A percentile compares a stretch with the other conserved stretches of the same genome.
Evolutionary conservation across 768 basidiomycete species (phyloP).

Genomic region (Pleurotus ostreatus): DNA sequence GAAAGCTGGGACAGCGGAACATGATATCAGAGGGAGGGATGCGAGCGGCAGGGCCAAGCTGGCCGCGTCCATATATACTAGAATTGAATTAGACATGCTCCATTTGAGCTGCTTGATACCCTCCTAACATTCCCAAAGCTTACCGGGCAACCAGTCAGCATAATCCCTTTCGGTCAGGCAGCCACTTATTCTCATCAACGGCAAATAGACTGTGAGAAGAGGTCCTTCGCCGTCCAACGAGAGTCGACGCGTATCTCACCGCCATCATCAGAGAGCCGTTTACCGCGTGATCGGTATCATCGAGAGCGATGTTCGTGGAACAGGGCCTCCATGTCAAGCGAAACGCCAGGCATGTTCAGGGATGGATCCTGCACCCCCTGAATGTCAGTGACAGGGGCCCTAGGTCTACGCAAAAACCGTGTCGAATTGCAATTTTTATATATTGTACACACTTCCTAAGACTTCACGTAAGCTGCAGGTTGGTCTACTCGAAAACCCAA

Average conservation of each 20-base stretch:
- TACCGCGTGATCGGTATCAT: background rate
- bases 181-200: background rate
- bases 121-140: background rate
- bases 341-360: no score
- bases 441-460: constrained; percentile 11
- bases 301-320: background rate
- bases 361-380: no score
- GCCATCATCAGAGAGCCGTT: background rate
- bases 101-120: constrained; percentile 4
- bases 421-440: background rate
- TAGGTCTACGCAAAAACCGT: no score
- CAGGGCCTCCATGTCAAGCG: background rate
- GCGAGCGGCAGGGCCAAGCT: background rate
- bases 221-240: constrained; percentile 18
- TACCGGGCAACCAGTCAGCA: background rate
- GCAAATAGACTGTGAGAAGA: constrained; percentile 4
- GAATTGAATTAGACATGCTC: background rate
- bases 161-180: background rate
- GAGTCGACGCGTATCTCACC: constrained; percentile 10
- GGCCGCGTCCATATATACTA: background rate
- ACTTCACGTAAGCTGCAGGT: background rate
- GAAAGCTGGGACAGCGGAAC: constrained; percentile 1
- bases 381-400: no score
- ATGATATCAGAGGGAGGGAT: background rate
- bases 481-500: constrained; percentile 78